Evolutionary conservation across 208 protist genomes (phyloP).

Genomic region (Wallacemonas sp.): DNA sequence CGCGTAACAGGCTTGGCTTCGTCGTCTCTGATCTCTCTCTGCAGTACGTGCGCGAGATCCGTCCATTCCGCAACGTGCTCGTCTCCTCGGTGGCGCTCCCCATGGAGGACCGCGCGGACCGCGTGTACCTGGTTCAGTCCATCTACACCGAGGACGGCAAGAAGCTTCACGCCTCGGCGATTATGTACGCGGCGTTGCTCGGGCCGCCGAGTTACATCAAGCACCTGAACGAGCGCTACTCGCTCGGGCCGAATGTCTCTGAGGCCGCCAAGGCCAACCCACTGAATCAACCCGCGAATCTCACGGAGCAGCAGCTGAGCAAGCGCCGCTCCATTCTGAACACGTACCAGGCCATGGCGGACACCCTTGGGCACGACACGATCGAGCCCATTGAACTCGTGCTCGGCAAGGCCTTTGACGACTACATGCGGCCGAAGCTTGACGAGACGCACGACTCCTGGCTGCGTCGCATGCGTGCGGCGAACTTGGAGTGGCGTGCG

Average conservation of each 20-base stretch:
- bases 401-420: constrained; percentile 6
- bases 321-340: constrained; percentile 8
- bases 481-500: constrained; percentile 2
- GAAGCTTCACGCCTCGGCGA: constrained; percentile 23
- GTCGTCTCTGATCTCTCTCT: constrained; percentile 31
- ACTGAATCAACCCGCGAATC: not conserved
- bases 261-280: constrained; percentile 2
- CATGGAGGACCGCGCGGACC: constrained; percentile 23
- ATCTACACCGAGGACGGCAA: constrained; percentile 36
- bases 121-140: constrained; percentile 38
- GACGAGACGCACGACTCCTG: constrained; percentile 5
- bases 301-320: constrained; percentile 8
- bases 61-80: constrained; percentile 24
- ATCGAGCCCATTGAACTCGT: not conserved
- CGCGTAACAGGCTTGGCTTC: constrained; percentile 18
- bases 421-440: constrained; percentile 8
- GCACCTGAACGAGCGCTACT: not conserved
- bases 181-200: constrained; percentile 20
- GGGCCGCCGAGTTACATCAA: constrained; percentile 11
- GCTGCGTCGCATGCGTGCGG: not conserved
- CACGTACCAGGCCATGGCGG: constrained; percentile 13
- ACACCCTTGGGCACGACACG: constrained; percentile 10
- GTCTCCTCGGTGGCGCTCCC: constrained; percentile 24
- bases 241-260: constrained; percentile 1
- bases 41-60: constrained; percentile 14